Evolutionary conservation across 179 eudicot species (phyloP).

Genomic region (Silene vulgaris): DNA sequence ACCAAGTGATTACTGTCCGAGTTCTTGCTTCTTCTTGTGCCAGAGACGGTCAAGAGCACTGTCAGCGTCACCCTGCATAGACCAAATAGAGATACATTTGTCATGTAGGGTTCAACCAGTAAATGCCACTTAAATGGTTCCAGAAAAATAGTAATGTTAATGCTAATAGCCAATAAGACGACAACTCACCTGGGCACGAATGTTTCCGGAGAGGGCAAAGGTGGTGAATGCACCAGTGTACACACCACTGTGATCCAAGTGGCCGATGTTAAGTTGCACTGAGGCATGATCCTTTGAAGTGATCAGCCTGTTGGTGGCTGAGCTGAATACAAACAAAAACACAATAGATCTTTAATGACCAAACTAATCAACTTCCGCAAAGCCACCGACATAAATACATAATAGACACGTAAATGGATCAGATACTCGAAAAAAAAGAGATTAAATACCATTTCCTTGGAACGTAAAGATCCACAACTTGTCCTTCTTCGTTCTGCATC

Average conservation of each 20-base stretch:
- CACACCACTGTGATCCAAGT: constrained; percentile 51
- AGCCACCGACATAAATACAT: neutral
- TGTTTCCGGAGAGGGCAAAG: constrained; percentile 57
- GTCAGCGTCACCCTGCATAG: constrained; percentile 55
- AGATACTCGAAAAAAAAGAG: neutral
- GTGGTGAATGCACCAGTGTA: constrained; percentile 51
- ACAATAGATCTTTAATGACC: neutral
- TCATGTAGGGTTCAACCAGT: neutral
- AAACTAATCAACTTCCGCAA: neutral
- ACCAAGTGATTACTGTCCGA: constrained; percentile 26
- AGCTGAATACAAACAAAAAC: constrained; percentile 29
- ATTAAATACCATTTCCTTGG: constrained; percentile 61
- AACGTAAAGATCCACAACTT: constrained; percentile 59
- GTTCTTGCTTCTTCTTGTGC: constrained; percentile 50
- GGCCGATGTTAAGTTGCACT: constrained; percentile 51
- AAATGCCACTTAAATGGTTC: neutral
- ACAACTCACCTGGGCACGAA: constrained; percentile 58
- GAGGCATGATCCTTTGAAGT: constrained; percentile 67
- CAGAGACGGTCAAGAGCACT: constrained; percentile 63
- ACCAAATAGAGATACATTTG: neutral
- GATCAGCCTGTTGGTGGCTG: constrained; percentile 59
- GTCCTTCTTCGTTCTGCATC: constrained; percentile 76
- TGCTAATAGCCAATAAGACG: neutral
- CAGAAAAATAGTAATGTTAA: neutral
- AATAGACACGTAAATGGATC: neutral